phyloP scores from a whole-genome alignment of 306 rosid species.

The Morella rubra region DNA sequence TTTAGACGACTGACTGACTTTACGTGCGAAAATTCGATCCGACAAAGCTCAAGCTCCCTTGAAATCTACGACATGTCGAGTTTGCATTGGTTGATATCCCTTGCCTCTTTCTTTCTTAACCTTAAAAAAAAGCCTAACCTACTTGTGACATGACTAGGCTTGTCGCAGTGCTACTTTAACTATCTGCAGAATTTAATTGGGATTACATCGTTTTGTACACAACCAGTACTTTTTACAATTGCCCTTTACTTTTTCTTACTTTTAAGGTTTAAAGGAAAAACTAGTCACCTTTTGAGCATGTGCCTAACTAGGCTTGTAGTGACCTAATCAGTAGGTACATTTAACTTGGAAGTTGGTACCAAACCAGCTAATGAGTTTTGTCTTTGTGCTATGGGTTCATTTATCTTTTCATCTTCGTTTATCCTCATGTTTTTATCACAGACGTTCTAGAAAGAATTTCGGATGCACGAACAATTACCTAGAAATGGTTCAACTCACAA shows the following conservation, averaged over 20 bases:
- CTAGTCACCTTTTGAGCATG: conserved; percentile 30
- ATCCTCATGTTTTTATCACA: neutral
- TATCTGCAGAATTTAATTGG: neutral
- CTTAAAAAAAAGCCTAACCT: neutral
- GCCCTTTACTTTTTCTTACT: neutral
- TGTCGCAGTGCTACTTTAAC: neutral
- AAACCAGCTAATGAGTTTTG: neutral
- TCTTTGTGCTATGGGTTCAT: neutral
- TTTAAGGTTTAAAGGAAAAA: conserved; percentile 13
- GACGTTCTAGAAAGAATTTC: too few relatives aligned
- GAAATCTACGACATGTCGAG: conserved; percentile 28
- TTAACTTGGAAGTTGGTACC: neutral
- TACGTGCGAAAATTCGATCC: conserved; percentile 13
- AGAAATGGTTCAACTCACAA: too few relatives aligned
- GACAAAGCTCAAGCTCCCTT: conserved; percentile 27
- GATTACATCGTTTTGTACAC: conserved; percentile 5
- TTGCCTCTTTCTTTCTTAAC: neutral
- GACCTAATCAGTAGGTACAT: conserved; percentile 39
- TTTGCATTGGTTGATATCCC: conserved; percentile 15
- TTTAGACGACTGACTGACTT: neutral
- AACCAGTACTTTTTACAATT: neutral
- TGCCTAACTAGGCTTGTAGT: conserved; percentile 40
- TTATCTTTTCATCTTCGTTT: neutral
- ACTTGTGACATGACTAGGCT: neutral
- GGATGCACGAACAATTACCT: too few relatives aligned